Base-by-base conservation (phyloP, 1,284 basidiomycete species). In the Malassezia caprae region DNA sequence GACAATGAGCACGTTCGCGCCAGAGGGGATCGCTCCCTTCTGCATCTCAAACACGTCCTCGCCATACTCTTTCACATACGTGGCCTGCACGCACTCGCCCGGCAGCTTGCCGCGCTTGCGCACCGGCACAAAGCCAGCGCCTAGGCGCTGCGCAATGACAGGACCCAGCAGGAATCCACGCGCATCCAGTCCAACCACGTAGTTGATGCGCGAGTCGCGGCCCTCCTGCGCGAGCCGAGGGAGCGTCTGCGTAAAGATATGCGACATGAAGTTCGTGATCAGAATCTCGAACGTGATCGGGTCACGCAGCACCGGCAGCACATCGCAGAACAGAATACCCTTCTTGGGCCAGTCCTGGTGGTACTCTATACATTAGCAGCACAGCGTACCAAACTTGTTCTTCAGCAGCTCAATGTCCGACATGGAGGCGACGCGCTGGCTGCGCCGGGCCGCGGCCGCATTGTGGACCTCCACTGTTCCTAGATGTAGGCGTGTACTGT, bases 11-110 rank as follows among this genome's bases (percentile, higher is more conserved):
- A 91, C 89, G 53, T 79, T 87, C 73, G 93, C 85, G 30, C 88
- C 88, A 30, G 62, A 46, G 1, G 83, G 80, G 70, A 99, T 87
- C 2, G 87, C 84, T 54, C 84, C 87, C 37, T 82, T 80, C 77
- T 98, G 94, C 83, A 98, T 93, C 78, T 98, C 90, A 69, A 96
- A 94, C 11, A 82, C 79, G 73, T 96, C 91, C 86, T 90, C 86
- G 30, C 93, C 94, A 69, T 98, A 98, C 75, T 99, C 94, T 79
- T 96, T 96, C 73, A 84, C 82, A 72, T 91, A 98, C 43, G 81
- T 81, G 2, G 83, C 87, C 52, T 81, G 80, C 40, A 85, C 81
- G 72, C 85, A 87, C 60, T 83, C 75, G 48, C 94, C 94, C 5
- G 94, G 94, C 24, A 99, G 81, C 77, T 98, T 99, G 13, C 91